These are phyloP conservation scores for Talaromyces sp. DNA, from an alignment of 2,329 filamentous ascomycete species.

Conservation along the genomic window DNA sequence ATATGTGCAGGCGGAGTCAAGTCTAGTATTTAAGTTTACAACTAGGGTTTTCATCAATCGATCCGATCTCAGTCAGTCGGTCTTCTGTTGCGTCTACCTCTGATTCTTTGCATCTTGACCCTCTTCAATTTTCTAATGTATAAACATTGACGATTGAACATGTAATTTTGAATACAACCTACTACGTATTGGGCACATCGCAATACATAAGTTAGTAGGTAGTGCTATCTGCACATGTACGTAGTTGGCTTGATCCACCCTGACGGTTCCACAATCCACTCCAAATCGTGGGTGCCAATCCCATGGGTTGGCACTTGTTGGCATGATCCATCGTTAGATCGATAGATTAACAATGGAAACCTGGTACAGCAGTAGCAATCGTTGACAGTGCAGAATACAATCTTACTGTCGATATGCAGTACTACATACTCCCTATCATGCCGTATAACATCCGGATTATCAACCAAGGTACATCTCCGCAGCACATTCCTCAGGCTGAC, in stretches of 20 bases:
- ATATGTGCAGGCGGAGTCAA: background rate
- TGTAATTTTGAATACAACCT: background rate
- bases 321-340: constrained; percentile 2
- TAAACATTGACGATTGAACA: background rate
- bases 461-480: background rate
- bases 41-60: background rate
- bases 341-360: background rate
- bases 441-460: background rate
- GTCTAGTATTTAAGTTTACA: background rate
- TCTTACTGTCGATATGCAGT: background rate
- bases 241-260: background rate
- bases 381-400: background rate
- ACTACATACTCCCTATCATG: background rate
- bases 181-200: background rate
- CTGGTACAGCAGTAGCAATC: background rate
- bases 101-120: background rate
- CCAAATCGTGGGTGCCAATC: constrained; percentile 11
- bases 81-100: background rate
- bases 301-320: background rate
- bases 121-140: background rate
- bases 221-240: constrained; percentile 6
- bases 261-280: constrained; percentile 6
- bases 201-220: background rate
- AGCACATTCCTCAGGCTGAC: background rate
- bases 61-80: background rate